Evolutionary conservation across 495 filamentous ascomycete species (phyloP).

Genomic region (Penicillium arizonense): DNA sequence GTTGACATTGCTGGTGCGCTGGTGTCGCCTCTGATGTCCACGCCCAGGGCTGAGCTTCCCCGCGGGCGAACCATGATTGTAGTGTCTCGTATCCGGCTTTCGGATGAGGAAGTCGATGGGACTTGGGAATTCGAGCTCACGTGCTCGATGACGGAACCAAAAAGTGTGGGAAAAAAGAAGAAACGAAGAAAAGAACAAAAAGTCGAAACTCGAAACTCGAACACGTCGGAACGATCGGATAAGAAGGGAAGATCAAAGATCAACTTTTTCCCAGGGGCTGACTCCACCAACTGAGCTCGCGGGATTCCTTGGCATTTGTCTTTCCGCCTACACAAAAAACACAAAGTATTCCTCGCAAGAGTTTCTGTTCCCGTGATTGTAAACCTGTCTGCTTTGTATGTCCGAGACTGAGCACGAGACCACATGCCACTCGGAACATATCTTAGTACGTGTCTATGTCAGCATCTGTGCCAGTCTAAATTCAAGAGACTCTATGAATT

Average conservation of each 20-base stretch:
- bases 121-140: neutral
- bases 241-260: neutral
- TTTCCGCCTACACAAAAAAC: neutral
- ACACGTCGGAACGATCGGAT: conserved; percentile 2
- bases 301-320: conserved; percentile 3
- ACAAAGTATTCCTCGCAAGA: neutral
- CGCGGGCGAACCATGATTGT: conserved; percentile 41
- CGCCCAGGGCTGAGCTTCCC: conserved; percentile 50
- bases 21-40: conserved; percentile 52
- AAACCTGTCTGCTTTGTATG: neutral
- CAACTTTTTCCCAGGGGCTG: conserved; percentile 6
- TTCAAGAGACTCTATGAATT: no score
- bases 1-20: conserved; percentile 53
- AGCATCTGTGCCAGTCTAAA: no score
- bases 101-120: neutral
- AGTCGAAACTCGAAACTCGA: neutral
- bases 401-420: no score
- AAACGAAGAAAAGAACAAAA: neutral
- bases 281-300: conserved; percentile 8
- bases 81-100: neutral
- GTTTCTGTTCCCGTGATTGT: neutral
- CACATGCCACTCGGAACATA: neutral
- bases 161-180: neutral
- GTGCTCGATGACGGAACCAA: neutral
- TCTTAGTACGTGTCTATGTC: no score